Evolutionary conservation across 2,329 filamentous ascomycete genomes (phyloP).

Genomic region (Akanthomyces lecanii): DNA sequence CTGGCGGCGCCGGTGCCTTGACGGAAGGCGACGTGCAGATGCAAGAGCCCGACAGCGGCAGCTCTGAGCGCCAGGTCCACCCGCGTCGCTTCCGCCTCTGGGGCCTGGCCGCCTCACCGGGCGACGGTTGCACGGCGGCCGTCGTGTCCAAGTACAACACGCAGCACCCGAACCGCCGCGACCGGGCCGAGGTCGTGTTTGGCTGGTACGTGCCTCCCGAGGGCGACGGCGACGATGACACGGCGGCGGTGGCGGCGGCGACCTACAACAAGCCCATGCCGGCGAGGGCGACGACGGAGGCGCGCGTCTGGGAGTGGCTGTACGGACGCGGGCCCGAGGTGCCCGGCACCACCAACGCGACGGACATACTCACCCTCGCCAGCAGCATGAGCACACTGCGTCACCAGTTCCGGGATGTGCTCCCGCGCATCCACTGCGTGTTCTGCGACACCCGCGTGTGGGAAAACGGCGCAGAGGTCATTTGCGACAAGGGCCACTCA

Average conservation of each 20-base stretch:
- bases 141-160: conserved; percentile 48
- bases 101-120: conserved; percentile 50
- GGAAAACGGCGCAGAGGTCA: conserved; percentile 31
- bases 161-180: conserved; percentile 42
- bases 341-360: conserved; percentile 27
- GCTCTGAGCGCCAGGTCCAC: conserved; percentile 39
- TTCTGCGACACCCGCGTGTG: conserved; percentile 41
- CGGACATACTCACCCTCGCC: neutral
- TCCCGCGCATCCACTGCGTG: conserved; percentile 39
- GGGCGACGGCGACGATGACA: conserved; percentile 15
- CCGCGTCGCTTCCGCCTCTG: conserved; percentile 49
- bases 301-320: conserved; percentile 54
- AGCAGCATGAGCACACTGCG: conserved; percentile 25
- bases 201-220: conserved; percentile 26
- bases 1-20: conserved; percentile 19
- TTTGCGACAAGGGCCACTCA: conserved; percentile 37
- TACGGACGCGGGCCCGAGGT: conserved; percentile 49
- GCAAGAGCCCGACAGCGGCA: conserved; percentile 23
- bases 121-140: conserved; percentile 47
- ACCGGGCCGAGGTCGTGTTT: conserved; percentile 36
- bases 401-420: conserved; percentile 36
- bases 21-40: conserved; percentile 24
- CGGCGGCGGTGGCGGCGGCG: neutral
- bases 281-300: conserved; percentile 48
- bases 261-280: neutral